A percentile compares a stretch with the other conserved stretches of the same genome.
Evolutionary conservation across 2,329 filamentous ascomycete genomes (phyloP).

Genomic region (Bipolaris gigantea): DNA sequence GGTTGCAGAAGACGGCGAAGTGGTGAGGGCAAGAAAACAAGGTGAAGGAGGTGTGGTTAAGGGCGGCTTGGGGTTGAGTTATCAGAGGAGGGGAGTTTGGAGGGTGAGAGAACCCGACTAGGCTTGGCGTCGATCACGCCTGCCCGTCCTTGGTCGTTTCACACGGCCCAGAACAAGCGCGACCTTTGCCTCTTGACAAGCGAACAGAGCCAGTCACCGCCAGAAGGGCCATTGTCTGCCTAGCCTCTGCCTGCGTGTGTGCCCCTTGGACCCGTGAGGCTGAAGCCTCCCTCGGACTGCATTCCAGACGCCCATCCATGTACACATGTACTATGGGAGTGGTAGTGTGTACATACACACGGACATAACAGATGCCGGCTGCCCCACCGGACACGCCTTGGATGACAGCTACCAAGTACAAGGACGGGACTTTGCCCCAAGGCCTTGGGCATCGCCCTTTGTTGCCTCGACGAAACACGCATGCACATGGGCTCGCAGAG

Average conservation of each 20-base stretch:
- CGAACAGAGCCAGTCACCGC: conserved; percentile 15
- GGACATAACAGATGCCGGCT: not conserved
- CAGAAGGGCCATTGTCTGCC: conserved; percentile 6
- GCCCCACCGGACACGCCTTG: conserved; percentile 25
- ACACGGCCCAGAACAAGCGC: conserved; percentile 31
- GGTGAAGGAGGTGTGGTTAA: conserved; percentile 24
- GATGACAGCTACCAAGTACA: conserved; percentile 21
- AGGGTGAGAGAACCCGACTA: conserved; percentile 25
- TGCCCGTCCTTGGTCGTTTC: conserved; percentile 28
- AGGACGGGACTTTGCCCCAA: conserved; percentile 5
- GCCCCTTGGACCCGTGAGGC: not conserved
- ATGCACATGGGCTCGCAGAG: not conserved
- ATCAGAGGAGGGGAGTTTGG: conserved; percentile 29
- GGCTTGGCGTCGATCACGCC: conserved; percentile 34
- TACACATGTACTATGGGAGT: not conserved
- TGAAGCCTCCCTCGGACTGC: not conserved
- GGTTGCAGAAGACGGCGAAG: conserved; percentile 13
- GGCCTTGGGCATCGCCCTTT: conserved; percentile 11
- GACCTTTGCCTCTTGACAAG: conserved; percentile 19
- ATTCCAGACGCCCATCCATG: not conserved
- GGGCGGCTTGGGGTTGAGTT: conserved; percentile 30
- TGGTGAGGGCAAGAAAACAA: conserved; percentile 23
- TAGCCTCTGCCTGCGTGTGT: not conserved
- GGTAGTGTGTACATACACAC: not conserved
- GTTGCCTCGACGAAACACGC: not conserved